Base-by-base conservation (phyloP, 2,329 filamentous ascomycete species). In the Colletotrichum eremochloae region DNA sequence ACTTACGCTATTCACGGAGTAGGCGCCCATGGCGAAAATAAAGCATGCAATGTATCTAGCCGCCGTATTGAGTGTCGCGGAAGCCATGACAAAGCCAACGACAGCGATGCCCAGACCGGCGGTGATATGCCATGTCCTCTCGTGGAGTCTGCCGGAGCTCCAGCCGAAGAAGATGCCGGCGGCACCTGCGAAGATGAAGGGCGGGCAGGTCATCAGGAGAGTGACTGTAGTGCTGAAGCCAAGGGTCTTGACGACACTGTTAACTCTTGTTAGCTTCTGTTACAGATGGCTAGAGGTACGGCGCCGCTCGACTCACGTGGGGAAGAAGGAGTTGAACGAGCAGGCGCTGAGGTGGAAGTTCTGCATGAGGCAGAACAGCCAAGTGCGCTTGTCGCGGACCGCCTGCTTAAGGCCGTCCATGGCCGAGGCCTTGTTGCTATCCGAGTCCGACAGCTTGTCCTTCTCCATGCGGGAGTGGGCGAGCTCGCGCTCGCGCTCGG, bases 341-440 rank as follows among this genome's bases (percentile, higher is more conserved):
- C 81, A 86, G 1, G 87, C 86, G 1, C 84, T 85, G 15, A 88
- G 78, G 76, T 89, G 86, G 76, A 88, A 86, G 77, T 88, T 88
- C 74, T 88, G 85, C 86, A 89, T 88, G 46, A 88, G 79, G 6
- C 83, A 84, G 73, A 88, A 85, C 3, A 89, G 77, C 83, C 86
- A 89, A 0, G 87, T 84, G 64, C 86, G 82, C 74, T 84, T 85
- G 71, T 90, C 88, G 15, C 76, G 77, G 65, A 83, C 81, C 0
- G 87, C 87, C 71, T 86, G 82, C 75, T 84, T 84, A 40, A 89
- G 81, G 3, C 87, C 87, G 5, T 82, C 81, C 82, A 80, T 85
- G 4, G 83, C 81, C 6, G 81, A 85, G 6, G 81, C 83, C 53
- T 78, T 72, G 15, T 75, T 71, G 15, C 80, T 80, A 7, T 80